Conservation (phyloP, 176 grass and related monocot species). For the Poa annua region DNA sequence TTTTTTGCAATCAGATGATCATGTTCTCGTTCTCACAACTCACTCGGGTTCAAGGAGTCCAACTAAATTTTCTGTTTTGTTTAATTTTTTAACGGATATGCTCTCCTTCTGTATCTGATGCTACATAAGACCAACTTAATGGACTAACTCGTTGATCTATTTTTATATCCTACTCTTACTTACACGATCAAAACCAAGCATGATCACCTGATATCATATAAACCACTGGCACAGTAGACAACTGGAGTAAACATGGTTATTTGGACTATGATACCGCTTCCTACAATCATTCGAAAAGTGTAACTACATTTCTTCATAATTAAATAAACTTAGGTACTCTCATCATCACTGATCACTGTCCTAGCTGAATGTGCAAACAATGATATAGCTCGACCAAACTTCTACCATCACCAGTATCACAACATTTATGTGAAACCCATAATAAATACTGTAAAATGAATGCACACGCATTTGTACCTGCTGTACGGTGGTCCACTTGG, state of each 20-base stretch:
- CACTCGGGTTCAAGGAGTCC: too few relatives aligned
- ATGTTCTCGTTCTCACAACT: too few relatives aligned
- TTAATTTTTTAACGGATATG: background rate
- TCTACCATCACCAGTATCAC: background rate
- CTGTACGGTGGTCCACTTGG: constrained; percentile 79
- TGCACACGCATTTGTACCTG: constrained; percentile 52
- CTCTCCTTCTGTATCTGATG: background rate
- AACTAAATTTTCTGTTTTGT: background rate
- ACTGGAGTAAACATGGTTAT: background rate
- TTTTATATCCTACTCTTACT: background rate
- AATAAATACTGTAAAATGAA: constrained; percentile 22
- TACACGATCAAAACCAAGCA: background rate
- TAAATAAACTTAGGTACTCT: background rate
- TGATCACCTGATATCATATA: background rate
- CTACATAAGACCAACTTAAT: background rate
- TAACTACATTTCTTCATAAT: background rate
- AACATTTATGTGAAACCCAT: background rate
- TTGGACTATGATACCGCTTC: background rate
- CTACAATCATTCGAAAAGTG: background rate
- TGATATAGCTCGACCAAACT: constrained; percentile 9
- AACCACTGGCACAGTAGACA: background rate
- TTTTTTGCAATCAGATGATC: too few relatives aligned
- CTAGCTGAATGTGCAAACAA: constrained; percentile 8
- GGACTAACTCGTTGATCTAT: background rate
- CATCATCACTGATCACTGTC: background rate